Percentiles rank a stretch among this genome's conserved stretches.
Evolutionary conservation across 371 early-diverging fungal genomes (phyloP).

Genomic region (Nematocida ironsii): DNA sequence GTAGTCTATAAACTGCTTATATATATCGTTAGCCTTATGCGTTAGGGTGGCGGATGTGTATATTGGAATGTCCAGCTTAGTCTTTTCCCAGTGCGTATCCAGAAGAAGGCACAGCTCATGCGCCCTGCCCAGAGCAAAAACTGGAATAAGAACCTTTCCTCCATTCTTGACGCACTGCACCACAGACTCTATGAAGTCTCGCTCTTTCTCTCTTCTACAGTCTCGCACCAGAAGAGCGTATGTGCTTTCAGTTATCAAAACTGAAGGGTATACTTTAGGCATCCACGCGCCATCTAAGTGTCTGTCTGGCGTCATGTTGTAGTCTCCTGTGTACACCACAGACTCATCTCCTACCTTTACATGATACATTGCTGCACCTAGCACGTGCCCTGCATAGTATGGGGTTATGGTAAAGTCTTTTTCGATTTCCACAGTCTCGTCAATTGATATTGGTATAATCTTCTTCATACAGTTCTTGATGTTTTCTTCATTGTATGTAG

Average conservation of each 20-base stretch:
- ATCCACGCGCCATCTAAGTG: constrained; percentile 89
- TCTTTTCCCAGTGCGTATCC: constrained; percentile 88
- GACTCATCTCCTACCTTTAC: constrained; percentile 72
- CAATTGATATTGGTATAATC: constrained; percentile 79
- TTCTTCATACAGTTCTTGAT: constrained; percentile 81
- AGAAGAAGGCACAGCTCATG: constrained; percentile 88
- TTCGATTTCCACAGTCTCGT: constrained; percentile 67
- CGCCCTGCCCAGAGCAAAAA: constrained; percentile 87
- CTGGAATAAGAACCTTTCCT: constrained; percentile 88
- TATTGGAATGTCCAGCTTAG: constrained; percentile 79
- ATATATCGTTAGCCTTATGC: constrained; percentile 83
- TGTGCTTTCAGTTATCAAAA: constrained; percentile 87
- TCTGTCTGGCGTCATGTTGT: constrained; percentile 89
- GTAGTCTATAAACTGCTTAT: constrained; percentile 85
- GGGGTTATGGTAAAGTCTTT: constrained; percentile 73
- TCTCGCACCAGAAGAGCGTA: constrained; percentile 89
- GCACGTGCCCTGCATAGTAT: constrained; percentile 92
- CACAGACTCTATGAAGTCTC: constrained; percentile 83
- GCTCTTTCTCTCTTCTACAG: constrained; percentile 81
- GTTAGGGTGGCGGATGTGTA: constrained; percentile 87
- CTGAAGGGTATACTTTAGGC: constrained; percentile 76
- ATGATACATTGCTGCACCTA: constrained; percentile 94
- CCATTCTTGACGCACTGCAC: constrained; percentile 78
- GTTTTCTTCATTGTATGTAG: constrained; percentile 89
- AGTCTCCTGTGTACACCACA: constrained; percentile 90